Evolutionary conservation across 306 rosid species (phyloP).

Genomic region (Leucaena leucocephala): DNA sequence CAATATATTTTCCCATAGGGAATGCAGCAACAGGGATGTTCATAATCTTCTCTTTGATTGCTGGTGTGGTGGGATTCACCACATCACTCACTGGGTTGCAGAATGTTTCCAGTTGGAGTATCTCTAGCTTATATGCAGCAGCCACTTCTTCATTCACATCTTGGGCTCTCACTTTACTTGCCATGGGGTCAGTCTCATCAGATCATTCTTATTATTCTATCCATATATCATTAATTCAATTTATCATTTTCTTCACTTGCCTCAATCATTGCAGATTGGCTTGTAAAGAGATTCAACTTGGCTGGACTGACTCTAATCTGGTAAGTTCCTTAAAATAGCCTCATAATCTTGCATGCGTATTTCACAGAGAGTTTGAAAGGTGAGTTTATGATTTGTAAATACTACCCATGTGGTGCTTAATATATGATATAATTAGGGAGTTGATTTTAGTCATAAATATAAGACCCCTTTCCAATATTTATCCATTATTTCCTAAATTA

Average conservation of each 20-base stretch:
- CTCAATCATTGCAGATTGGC: constrained; percentile 66
- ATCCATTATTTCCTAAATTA: too few relatives aligned
- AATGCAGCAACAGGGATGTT: constrained; percentile 84
- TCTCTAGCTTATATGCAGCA: constrained; percentile 59
- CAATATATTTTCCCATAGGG: constrained; percentile 84
- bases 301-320: constrained; percentile 75
- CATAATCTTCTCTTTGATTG: constrained; percentile 69
- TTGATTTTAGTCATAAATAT: too few relatives aligned
- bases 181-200: constrained; percentile 72
- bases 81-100: constrained; percentile 73
- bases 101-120: constrained; percentile 57
- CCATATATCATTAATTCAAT: not conserved
- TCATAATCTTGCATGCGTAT: too few relatives aligned
- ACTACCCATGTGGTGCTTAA: too few relatives aligned
- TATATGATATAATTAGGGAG: too few relatives aligned
- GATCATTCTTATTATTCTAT: not conserved
- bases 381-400: too few relatives aligned
- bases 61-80: constrained; percentile 83
- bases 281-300: constrained; percentile 83
- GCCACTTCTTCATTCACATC: constrained; percentile 69
- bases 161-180: constrained; percentile 73
- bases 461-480: too few relatives aligned
- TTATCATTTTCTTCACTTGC: not conserved
- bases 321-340: constrained; percentile 49
- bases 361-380: too few relatives aligned